A percentile compares a stretch with the other conserved stretches of the same genome.
phyloP scores from a whole-genome alignment of 306 rosid species.

The Vachellia collinsii region DNA sequence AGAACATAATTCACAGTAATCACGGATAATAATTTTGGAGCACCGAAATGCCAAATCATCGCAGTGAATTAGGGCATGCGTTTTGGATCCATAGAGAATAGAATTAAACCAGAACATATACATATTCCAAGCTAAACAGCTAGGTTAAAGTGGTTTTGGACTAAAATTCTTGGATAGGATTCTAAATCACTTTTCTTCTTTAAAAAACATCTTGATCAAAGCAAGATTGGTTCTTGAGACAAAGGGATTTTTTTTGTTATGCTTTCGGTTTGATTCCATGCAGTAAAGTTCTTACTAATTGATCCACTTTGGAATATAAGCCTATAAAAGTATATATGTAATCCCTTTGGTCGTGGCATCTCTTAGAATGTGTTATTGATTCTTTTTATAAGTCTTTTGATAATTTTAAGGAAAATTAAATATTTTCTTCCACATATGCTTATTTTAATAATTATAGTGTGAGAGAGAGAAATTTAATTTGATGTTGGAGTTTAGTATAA shows the following conservation, averaged over 20 bases:
- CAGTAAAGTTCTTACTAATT: constrained; percentile 27
- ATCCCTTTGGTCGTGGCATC: not conserved
- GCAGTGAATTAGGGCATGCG: constrained; percentile 24
- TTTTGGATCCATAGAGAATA: constrained; percentile 5
- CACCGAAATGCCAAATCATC: constrained; percentile 46
- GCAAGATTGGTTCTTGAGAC: constrained; percentile 13
- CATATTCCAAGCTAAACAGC: constrained; percentile 32
- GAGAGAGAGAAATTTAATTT: not conserved
- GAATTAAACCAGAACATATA: constrained; percentile 25
- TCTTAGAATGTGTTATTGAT: too few species aligned
- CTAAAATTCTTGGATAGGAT: constrained; percentile 39
- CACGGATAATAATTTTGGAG: constrained; percentile 24
- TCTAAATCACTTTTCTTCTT: constrained; percentile 29
- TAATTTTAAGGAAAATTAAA: too few species aligned
- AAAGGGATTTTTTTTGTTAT: not conserved
- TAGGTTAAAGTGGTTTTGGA: constrained; percentile 23
- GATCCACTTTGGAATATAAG: constrained; percentile 22
- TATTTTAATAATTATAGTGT: too few species aligned
- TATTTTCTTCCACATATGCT: not conserved
- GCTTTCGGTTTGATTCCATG: constrained; percentile 39
- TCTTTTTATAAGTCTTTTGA: too few species aligned
- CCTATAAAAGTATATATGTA: constrained; percentile 10
- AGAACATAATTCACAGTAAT: constrained; percentile 42
- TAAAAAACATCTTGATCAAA: not conserved
- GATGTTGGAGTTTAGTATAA: too few species aligned